phyloP scores from a whole-genome alignment of 2,329 filamentous ascomycete genomes.

The Penicillium thymicola region DNA sequence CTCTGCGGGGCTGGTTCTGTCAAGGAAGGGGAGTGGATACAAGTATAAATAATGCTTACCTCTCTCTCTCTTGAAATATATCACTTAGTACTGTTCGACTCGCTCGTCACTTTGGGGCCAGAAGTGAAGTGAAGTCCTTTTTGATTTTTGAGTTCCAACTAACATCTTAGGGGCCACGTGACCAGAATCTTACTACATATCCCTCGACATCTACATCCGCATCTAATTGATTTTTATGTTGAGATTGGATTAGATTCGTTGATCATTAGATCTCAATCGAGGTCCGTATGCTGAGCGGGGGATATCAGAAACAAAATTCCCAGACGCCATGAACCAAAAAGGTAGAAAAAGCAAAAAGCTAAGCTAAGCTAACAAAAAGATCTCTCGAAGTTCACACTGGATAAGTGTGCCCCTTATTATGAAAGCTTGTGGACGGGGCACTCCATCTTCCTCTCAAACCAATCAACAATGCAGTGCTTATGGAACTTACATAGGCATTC shows the following conservation, averaged over 20 bases:
- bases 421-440: conserved; percentile 59
- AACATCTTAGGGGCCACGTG: not conserved
- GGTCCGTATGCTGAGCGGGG: not conserved
- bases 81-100: not conserved
- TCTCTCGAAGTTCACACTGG: conserved; percentile 9
- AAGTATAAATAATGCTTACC: not conserved
- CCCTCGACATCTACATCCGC: not conserved
- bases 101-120: not conserved
- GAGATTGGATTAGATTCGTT: not conserved
- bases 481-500: conserved; percentile 66
- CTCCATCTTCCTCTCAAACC: conserved; percentile 58
- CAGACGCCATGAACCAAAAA: conserved; percentile 1
- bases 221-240: not conserved
- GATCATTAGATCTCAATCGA: not conserved
- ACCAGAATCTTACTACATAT: not conserved
- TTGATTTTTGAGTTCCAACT: not conserved
- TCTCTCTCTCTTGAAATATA: not conserved
- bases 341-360: not conserved
- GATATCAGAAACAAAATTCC: conserved; percentile 10
- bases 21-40: not conserved
- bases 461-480: conserved; percentile 57
- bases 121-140: not conserved
- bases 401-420: not conserved
- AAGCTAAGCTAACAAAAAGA: not conserved
- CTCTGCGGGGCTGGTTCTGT: not conserved